Base-by-base conservation (phyloP, 164 flowering plant genomes). In the Annona cherimola region DNA sequence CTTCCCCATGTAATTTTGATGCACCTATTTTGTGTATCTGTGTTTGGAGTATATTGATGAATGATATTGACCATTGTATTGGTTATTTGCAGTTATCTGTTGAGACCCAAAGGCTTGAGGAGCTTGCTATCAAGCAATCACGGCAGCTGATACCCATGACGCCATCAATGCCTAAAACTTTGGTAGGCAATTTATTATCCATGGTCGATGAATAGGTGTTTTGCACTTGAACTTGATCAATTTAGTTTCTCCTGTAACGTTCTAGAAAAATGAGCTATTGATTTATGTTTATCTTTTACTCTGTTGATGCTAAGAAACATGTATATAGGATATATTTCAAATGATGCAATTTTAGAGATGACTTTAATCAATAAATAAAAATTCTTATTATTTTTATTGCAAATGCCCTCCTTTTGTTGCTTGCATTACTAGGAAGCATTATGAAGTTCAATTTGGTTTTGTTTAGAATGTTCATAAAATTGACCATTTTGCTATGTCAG, bases 71-170 rank as follows among this genome's bases (percentile, higher is more conserved):
- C 45, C 7, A 20, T 2, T 35, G 68, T 66, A 72, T 40, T 63
- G 39, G 54, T 39, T 45, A 4, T 54, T 42, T 40, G 4, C 76
- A 94, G 96, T 35, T 79, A 63, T 87, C 89, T 74, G 82, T 83
- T 45, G 83, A 87, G 78, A 91, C 81, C 18, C 98, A 90, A 68
- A 90, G 88, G 82, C 87, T 86, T 40, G 96, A 94, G 78, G 96
- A 94, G 55, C 75, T 94, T 82, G 93, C 90, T 42, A 83, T 91
- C 40, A 90, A 89, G 78, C 89, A 91, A 70, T 89, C 94, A 19
- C 85, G 89, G 81, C 96, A 90, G 60, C 76, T 94, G 71, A 86
- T 90, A 63, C 98, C 98, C 1, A 71, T 94, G 85, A 89, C 86
- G 61, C 96, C 96, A 45, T 84, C 89, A n/a, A 80, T 84, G 87